These are phyloP conservation scores for Fagopyrum tataricum DNA, from an alignment of 148 eudicot species.

Conservation along the genomic window DNA sequence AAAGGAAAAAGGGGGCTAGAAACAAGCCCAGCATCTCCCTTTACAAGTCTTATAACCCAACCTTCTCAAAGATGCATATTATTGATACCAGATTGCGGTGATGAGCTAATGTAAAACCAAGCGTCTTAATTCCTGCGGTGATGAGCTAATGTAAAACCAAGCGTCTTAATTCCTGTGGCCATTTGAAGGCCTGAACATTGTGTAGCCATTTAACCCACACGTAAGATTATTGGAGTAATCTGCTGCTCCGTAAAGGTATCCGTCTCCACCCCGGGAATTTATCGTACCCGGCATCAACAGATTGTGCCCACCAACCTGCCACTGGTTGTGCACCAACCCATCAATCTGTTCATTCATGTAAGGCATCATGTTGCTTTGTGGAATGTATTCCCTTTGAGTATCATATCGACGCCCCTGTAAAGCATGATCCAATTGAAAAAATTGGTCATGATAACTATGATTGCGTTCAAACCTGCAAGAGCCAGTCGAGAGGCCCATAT, in stretches of 20 bases:
- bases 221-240: slow-evolving; percentile 61
- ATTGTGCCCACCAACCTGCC: slow-evolving; percentile 57
- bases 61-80: background rate
- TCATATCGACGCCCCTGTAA: slow-evolving; percentile 38
- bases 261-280: slow-evolving; percentile 38
- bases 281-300: slow-evolving; percentile 31
- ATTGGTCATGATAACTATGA: slow-evolving; percentile 49
- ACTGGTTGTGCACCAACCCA: slow-evolving; percentile 39
- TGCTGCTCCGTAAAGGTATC: slow-evolving; percentile 50
- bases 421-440: slow-evolving; percentile 42
- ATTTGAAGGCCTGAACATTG: slow-evolving; percentile 68
- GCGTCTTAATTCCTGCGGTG: slow-evolving; percentile 26
- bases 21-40: slow-evolving; percentile 1
- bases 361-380: slow-evolving; percentile 37
- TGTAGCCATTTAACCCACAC: slow-evolving; percentile 55
- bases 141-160: too few relatives aligned
- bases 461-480: slow-evolving; percentile 54
- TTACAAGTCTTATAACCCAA: slow-evolving; percentile 5
- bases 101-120: background rate
- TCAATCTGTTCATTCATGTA: slow-evolving; percentile 62
- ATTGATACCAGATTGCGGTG: slow-evolving; percentile 6
- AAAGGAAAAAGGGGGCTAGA: too few relatives aligned
- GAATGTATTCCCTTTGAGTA: slow-evolving; percentile 38
- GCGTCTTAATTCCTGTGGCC: slow-evolving; percentile 36
- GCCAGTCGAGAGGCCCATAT: slow-evolving; percentile 35